These are phyloP conservation scores for Avicennia marina DNA, from an alignment of 257 asterid species.

Conservation along the genomic window DNA sequence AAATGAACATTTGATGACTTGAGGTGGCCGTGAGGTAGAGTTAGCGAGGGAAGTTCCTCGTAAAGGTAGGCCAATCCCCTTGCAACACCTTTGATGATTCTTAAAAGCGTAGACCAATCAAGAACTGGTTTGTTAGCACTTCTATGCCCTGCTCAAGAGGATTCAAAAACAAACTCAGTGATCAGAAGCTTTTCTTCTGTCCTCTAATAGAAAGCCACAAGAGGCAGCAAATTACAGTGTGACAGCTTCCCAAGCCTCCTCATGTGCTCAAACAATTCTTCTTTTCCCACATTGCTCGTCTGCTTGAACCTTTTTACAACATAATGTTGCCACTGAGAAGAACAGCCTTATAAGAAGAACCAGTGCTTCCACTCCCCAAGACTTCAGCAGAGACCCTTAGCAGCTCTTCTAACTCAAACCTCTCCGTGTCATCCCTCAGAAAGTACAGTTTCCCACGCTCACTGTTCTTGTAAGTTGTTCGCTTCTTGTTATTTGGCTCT, in stretches of 20 bases:
- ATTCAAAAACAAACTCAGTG: constrained; percentile 29
- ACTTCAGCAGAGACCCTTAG: constrained; percentile 64
- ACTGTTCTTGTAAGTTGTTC: constrained; percentile 11
- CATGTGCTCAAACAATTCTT: constrained; percentile 51
- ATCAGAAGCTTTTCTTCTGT: constrained; percentile 66
- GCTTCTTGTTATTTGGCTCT: not conserved
- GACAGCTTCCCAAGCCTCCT: constrained; percentile 41
- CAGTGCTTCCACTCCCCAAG: constrained; percentile 65
- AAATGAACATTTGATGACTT: constrained; percentile 70
- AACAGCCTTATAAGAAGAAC: constrained; percentile 65
- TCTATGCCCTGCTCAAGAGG: constrained; percentile 30
- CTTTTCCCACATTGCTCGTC: constrained; percentile 47
- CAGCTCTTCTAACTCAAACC: constrained; percentile 55
- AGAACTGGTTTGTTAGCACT: constrained; percentile 28
- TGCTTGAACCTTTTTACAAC: constrained; percentile 58
- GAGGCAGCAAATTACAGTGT: constrained; percentile 60
- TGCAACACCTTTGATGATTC: constrained; percentile 59
- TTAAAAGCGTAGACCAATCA: constrained; percentile 52
- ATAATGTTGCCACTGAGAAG: constrained; percentile 30
- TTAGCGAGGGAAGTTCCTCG: constrained; percentile 31
- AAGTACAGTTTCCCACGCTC: constrained; percentile 41
- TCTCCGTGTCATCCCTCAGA: constrained; percentile 36
- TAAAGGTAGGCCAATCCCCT: constrained; percentile 46
- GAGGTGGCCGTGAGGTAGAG: constrained; percentile 68
- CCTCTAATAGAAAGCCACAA: constrained; percentile 54